These are phyloP conservation scores for Lentinula aciculospora DNA, from an alignment of 768 basidiomycete species.

Conservation along the genomic window DNA sequence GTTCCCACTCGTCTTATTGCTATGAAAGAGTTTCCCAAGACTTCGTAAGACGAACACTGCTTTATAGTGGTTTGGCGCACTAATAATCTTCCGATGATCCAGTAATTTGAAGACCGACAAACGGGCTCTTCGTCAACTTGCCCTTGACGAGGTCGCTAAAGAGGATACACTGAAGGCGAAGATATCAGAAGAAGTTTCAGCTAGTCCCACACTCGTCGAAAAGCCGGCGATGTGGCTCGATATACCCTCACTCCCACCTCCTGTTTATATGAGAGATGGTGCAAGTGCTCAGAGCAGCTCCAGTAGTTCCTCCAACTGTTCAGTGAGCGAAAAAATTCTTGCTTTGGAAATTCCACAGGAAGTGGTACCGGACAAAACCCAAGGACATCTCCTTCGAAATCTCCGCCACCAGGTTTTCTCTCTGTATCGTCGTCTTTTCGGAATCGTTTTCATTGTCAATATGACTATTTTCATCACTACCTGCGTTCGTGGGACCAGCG, in stretches of 20 bases:
- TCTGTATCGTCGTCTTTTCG: constrained; percentile 55
- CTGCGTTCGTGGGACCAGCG: constrained; percentile 26
- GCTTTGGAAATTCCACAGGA: constrained; percentile 51
- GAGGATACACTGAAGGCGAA: not conserved
- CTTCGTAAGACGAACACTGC: constrained; percentile 28
- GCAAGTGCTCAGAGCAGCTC: not conserved
- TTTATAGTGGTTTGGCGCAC: not conserved
- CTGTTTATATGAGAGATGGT: constrained; percentile 14
- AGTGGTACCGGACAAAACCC: constrained; percentile 41
- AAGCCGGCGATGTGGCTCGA: constrained; percentile 14
- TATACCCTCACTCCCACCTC: constrained; percentile 19
- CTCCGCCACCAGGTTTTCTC: constrained; percentile 50
- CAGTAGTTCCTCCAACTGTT: not conserved
- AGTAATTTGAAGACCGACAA: constrained; percentile 52
- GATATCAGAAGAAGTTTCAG: constrained; percentile 9
- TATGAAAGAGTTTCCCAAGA: constrained; percentile 45
- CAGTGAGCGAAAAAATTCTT: constrained; percentile 21
- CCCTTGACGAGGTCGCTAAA: constrained; percentile 16
- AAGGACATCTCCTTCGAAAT: constrained; percentile 44
- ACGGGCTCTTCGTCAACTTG: constrained; percentile 34
- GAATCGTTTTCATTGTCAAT: constrained; percentile 52
- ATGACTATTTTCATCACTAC: constrained; percentile 44
- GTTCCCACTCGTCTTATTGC: constrained; percentile 42
- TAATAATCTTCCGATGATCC: not conserved
- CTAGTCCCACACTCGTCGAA: constrained; percentile 14